These are phyloP conservation scores for Aureobasidium vineae DNA, from an alignment of 2,329 filamentous ascomycete genomes.

Conservation along the genomic window DNA sequence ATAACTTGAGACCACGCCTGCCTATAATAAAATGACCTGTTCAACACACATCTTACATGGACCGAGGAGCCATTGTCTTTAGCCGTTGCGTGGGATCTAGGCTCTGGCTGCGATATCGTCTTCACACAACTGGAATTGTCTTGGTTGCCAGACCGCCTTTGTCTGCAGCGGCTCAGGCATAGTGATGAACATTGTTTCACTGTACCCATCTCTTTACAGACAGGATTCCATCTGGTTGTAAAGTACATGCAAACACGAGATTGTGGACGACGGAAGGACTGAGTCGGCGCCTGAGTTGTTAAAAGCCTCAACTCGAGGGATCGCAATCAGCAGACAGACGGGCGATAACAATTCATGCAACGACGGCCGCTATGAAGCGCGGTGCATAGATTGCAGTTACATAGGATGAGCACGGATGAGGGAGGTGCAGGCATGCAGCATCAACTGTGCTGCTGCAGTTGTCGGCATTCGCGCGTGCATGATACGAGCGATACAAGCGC, in stretches of 20 bases:
- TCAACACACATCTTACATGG: neutral
- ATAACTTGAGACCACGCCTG: neutral
- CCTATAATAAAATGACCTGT: constrained; percentile 7
- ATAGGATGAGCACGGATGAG: neutral
- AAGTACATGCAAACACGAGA: neutral
- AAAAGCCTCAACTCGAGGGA: constrained; percentile 3
- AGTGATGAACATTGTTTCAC: neutral
- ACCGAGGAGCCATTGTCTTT: constrained; percentile 1
- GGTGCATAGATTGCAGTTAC: constrained; percentile 16
- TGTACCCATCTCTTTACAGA: neutral
- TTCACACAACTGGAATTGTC: neutral
- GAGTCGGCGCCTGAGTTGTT: constrained; percentile 1
- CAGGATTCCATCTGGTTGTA: neutral
- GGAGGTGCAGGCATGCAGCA: constrained; percentile 16
- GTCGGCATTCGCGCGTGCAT: neutral
- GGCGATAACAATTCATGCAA: constrained; percentile 9
- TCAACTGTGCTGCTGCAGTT: constrained; percentile 4
- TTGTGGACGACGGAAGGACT: neutral
- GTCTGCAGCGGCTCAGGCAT: neutral
- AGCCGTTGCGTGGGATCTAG: constrained; percentile 11
- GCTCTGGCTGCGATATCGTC: neutral
- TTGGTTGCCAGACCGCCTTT: neutral
- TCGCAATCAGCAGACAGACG: constrained; percentile 11
- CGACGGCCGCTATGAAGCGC: constrained; percentile 14
- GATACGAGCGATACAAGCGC: constrained; percentile 9